Base-by-base conservation (phyloP, 805 yeast genomes). In the Candida sphagnicola region DNA sequence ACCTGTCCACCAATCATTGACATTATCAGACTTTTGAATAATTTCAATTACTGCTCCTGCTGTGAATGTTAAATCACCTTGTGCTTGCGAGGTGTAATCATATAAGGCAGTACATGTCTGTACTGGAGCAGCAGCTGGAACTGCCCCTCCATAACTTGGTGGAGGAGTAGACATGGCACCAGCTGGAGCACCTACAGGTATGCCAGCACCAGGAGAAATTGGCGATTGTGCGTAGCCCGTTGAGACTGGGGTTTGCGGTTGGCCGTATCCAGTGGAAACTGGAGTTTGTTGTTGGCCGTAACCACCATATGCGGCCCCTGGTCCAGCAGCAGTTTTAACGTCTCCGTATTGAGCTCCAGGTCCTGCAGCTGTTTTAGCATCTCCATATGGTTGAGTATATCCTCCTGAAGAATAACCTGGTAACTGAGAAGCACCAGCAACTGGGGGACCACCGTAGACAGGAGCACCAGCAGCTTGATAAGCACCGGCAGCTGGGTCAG, bases 1-100 rank as follows among this genome's bases (percentile, higher is more conserved):
- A 11, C 99, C 99, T 0, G 96, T 88, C 99, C 99, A 93, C 99
- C 99, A 93, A 4, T 95, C 99, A 53, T 87, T 88, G 38, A 81
- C 74, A 57, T 89, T 96, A 0, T 77, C 71, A 1, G 95, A 84
- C 54, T 87, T 81, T 56, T 88, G 85, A 3, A 89, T 77, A 43
- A 93, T 72, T 50, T 86, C 85, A 48, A 93, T 90, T 21, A 80
- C 75, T 15, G 90, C 84, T 16, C 98, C 99, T 0, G 95, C 95
- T 24, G 80, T 74, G 67, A 93, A 87, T 14, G 85, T 64, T 54
- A 93, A 72, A 57, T 93, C 99, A 16, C 98, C 98, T 23, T 76
- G 85, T 0, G 96, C 93, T 61, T 89, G 97, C 0, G 98, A 96
- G 6, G 82, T 67, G 61, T 87, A 91, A 54, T 90, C 97, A 58